Percentiles rank a stretch among this genome's conserved stretches.
These are phyloP conservation scores for Neospora caninum DNA, from an alignment of 169 alveolate species.

Conservation along the genomic window DNA sequence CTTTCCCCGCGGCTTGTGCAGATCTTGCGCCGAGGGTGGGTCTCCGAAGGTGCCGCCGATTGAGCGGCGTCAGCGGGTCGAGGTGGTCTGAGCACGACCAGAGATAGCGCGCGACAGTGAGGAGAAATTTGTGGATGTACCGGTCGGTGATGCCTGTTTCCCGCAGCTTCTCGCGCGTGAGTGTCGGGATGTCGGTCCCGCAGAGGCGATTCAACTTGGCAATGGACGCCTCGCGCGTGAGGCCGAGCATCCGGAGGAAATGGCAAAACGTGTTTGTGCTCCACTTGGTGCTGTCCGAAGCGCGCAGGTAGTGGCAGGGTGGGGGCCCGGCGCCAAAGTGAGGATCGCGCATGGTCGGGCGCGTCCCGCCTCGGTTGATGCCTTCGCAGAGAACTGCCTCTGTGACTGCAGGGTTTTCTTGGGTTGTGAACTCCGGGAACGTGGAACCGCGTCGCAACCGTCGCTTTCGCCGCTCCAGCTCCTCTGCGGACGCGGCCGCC, in stretches of 20 bases:
- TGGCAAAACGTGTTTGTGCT: background rate
- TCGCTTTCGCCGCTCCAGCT: conserved; percentile 5
- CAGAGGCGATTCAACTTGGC: background rate
- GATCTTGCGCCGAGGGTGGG: background rate
- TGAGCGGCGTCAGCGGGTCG: conserved; percentile 42
- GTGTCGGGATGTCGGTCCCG: conserved; percentile 44
- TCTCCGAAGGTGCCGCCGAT: conserved; percentile 2
- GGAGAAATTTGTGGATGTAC: conserved; percentile 16
- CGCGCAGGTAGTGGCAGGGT: conserved; percentile 14
- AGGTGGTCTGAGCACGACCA: conserved; percentile 46
- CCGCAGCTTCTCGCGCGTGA: background rate
- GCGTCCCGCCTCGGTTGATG: conserved; percentile 21
- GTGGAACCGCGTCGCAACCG: conserved; percentile 34
- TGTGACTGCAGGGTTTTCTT: conserved; percentile 22
- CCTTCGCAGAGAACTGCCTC: conserved; percentile 43
- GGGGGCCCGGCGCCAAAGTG: background rate
- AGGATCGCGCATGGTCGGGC: background rate
- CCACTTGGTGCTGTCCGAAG: conserved; percentile 55
- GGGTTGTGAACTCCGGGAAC: conserved; percentile 43
- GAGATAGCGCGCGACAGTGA: conserved; percentile 34
- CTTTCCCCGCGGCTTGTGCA: background rate
- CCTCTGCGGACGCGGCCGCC: background rate
- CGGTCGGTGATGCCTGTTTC: conserved; percentile 20
- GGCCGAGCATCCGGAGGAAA: conserved; percentile 36
- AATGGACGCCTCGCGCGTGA: conserved; percentile 30